Percentiles rank a stretch among this genome's conserved stretches.
Evolutionary conservation across 2,329 filamentous ascomycete species (phyloP).

Genomic region (Ramularia endophylla): DNA sequence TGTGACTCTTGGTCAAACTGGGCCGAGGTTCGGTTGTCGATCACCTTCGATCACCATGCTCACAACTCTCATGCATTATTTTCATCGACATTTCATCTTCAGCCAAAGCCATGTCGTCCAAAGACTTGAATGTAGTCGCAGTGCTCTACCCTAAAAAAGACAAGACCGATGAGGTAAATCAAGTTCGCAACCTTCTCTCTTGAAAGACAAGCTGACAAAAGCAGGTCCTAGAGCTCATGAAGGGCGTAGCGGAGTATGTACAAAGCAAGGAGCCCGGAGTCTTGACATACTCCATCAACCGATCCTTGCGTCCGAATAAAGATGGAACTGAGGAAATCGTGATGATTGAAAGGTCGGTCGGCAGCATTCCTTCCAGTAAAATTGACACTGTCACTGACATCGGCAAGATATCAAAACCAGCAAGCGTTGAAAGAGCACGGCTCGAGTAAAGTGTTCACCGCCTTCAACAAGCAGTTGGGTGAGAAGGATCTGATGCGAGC

Average conservation of each 20-base stretch:
- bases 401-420: constrained; percentile 12
- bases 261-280: constrained; percentile 11
- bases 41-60: no score
- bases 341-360: constrained; percentile 15
- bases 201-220: not conserved
- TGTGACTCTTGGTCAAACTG: no score
- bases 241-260: constrained; percentile 10
- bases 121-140: constrained; percentile 14
- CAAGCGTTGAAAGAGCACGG: constrained; percentile 12
- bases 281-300: constrained; percentile 12
- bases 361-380: not conserved
- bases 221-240: constrained; percentile 11
- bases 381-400: no score
- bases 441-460: constrained; percentile 9
- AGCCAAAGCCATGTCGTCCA: constrained; percentile 13
- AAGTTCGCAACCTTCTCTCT: not conserved
- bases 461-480: constrained; percentile 13
- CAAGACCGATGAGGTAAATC: constrained; percentile 12
- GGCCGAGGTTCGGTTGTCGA: no score
- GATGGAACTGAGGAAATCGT: constrained; percentile 15
- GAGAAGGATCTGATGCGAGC: constrained; percentile 13
- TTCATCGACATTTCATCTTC: not conserved
- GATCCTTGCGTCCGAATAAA: constrained; percentile 11
- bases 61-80: no score
- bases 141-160: constrained; percentile 15